Conservation (phyloP, 1,139 yeast genomes). For the Suhomyces yuchorum region DNA sequence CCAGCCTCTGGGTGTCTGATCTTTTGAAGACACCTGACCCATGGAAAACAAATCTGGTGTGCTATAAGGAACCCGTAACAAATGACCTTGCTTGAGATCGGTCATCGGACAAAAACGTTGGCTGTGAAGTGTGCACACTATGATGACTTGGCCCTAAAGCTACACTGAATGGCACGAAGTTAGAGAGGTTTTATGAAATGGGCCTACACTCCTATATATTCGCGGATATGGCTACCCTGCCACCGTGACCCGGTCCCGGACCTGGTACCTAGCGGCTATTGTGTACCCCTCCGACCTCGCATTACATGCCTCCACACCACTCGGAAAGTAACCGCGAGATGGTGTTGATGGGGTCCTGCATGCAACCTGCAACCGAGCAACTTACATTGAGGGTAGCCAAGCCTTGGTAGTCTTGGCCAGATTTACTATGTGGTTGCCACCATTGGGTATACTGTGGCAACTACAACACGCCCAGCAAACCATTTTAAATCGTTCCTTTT, state of each 20-base stretch:
- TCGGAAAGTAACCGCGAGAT: slow-evolving; percentile 6
- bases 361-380: not conserved
- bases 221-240: not conserved
- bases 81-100: slow-evolving; percentile 5
- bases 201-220: not conserved
- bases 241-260: slow-evolving; percentile 1
- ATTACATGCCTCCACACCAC: slow-evolving; percentile 3
- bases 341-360: not conserved
- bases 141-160: not conserved
- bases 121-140: not conserved
- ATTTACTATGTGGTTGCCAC: not conserved
- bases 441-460: not conserved
- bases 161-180: not conserved
- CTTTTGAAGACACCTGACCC: slow-evolving; percentile 12
- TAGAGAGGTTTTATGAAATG: not conserved
- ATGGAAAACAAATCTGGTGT: slow-evolving; percentile 13
- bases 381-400: not conserved
- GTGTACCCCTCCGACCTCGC: slow-evolving; percentile 16
- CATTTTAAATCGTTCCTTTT: not conserved
- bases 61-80: slow-evolving; percentile 7
- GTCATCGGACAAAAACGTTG: slow-evolving; percentile 8
- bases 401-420: not conserved
- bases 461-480: not conserved
- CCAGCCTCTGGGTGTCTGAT: slow-evolving; percentile 9
- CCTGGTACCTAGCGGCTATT: slow-evolving; percentile 6